Evolutionary conservation across 768 basidiomycete genomes (phyloP).

Genomic region (Suillus spraguei): DNA sequence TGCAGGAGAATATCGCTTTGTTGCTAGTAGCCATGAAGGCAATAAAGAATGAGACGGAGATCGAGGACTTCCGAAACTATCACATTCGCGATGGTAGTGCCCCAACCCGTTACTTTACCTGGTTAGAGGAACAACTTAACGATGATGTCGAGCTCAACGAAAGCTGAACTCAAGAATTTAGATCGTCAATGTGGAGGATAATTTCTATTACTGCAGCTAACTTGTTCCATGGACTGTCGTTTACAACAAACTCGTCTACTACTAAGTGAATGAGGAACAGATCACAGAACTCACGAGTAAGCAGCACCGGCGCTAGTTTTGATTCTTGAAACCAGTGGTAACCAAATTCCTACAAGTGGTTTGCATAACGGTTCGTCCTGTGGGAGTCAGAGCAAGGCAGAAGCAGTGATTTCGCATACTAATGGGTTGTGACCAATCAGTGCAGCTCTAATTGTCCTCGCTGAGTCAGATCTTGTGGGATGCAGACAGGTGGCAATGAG

Average conservation of each 20-base stretch:
- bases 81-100: constrained; percentile 92
- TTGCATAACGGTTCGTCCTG: too few relatives aligned
- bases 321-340: too few relatives aligned
- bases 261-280: too few relatives aligned
- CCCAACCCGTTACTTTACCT: constrained; percentile 86
- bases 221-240: constrained; percentile 85
- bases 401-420: too few relatives aligned
- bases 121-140: constrained; percentile 86
- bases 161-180: constrained; percentile 71
- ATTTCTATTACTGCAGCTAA: constrained; percentile 19
- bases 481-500: too few relatives aligned
- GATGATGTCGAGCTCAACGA: constrained; percentile 69
- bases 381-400: too few relatives aligned
- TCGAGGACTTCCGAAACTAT: constrained; percentile 86
- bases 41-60: constrained; percentile 78
- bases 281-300: too few relatives aligned
- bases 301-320: too few relatives aligned
- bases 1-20: constrained; percentile 59
- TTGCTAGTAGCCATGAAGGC: constrained; percentile 82
- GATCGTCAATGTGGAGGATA: constrained; percentile 60
- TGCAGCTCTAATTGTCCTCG: too few relatives aligned
- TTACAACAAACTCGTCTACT: constrained; percentile 89
- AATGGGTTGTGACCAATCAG: too few relatives aligned
- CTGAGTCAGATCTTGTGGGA: too few relatives aligned
- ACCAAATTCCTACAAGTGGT: too few relatives aligned